Evolutionary conservation across 441 rosid species (phyloP), one percentile per base, ranked within the genome.

Genomic region (Metrosideros polymorpha): DNA sequence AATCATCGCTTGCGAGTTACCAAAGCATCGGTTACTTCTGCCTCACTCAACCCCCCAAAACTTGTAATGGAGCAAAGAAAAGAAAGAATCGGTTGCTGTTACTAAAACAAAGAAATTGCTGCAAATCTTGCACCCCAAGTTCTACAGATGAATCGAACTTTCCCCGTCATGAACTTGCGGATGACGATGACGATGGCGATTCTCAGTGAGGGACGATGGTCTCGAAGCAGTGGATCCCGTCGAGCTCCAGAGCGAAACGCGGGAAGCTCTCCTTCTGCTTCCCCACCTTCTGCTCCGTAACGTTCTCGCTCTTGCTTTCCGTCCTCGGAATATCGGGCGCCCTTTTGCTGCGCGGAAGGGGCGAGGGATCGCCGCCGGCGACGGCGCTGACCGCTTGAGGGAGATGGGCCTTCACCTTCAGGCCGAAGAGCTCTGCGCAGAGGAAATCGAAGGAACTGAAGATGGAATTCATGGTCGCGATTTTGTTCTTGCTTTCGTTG

Each of bases 401-500:
- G 35, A 13, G 42, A 53, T 45, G 59, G 50, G 83, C 35, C n/a
- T 14, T 85, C 47, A 53, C 39, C 84, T 85, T 85, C 66, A 32
- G 39, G 63, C 83, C 86, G 15, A 77, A 54, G 63, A 85, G 25
- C 83, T 85, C 53, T 35, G 87, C 87, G 66, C 32, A 51, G 82
- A 51, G 54, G 14, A 43, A 4, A 18, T 85, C 83, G 84, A 85
- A 85, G 83, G 59, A 27, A 43, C 87, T 76, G 71, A 85, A 85
- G 51, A 85, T 76, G 84, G 87, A 85, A 54, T 85, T 85, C 87
- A 85, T 85, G 84, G 51, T 79, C 8, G 77, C 82, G 42, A 43
- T n/a, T n/a, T 35, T 71, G 27, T 30, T 24, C 43, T 29, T n/a
- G 57, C 22, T 66, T 12, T 18, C 18, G 42, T 22, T 0, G 79